Conservation (phyloP, 2,329 filamentous ascomycete genomes). For the Epichloe aotearoae region DNA sequence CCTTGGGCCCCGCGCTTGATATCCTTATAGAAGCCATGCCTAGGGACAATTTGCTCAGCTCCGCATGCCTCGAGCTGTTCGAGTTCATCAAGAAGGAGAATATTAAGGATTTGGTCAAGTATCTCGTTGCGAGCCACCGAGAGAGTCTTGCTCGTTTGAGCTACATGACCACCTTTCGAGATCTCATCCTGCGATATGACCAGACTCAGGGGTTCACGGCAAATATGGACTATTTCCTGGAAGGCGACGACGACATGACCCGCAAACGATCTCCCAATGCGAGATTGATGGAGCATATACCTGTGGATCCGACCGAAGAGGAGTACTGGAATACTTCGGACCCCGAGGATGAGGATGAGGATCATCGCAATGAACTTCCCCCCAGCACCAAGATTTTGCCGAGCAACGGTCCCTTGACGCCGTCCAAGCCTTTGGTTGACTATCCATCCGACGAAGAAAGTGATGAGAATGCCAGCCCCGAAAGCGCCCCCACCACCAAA, state of each 20-base stretch:
- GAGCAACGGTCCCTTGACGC: conserved; percentile 48
- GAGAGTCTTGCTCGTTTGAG: conserved; percentile 63
- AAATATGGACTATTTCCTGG: conserved; percentile 58
- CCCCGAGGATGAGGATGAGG: conserved; percentile 61
- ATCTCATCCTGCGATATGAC: conserved; percentile 65
- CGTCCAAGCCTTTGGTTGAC: conserved; percentile 68
- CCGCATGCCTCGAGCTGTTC: conserved; percentile 82
- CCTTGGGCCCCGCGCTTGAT: conserved; percentile 74
- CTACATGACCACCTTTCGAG: conserved; percentile 75
- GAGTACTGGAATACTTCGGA: conserved; percentile 90
- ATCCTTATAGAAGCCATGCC: conserved; percentile 78
- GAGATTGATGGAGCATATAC: conserved; percentile 59
- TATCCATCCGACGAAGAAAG: conserved; percentile 87
- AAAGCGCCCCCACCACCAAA: conserved; percentile 20
- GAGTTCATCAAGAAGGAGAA: conserved; percentile 77
- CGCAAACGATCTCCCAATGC: conserved; percentile 29
- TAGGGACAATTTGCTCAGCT: conserved; percentile 85
- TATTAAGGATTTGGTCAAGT: conserved; percentile 67
- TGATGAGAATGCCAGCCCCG: conserved; percentile 42
- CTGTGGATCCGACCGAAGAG: conserved; percentile 70
- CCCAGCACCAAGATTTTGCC: conserved; percentile 20
- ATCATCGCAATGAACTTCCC: conserved; percentile 15
- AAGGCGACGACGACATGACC: conserved; percentile 49
- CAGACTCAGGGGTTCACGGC: conserved; percentile 56
- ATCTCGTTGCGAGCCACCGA: conserved; percentile 74